Conservation (phyloP, 1,284 basidiomycete species). For the Pisolithus thermaeus region DNA sequence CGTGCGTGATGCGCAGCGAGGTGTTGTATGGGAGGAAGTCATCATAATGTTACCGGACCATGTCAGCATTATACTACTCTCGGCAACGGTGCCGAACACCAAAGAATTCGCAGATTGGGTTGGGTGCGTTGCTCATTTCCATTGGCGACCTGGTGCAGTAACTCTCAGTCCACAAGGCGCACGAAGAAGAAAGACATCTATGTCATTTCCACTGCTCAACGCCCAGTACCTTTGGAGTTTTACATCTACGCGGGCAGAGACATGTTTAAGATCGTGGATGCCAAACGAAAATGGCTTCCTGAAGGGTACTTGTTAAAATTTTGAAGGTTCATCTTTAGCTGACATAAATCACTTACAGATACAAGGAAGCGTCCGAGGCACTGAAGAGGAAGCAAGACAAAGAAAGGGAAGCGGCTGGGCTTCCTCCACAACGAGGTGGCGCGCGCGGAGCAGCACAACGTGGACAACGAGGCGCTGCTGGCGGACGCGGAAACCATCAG, state of each 20-base stretch:
- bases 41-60: constrained; percentile 99
- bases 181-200: constrained; percentile 99
- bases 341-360: constrained; percentile 39
- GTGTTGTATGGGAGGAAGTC: constrained; percentile 99
- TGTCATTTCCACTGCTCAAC: constrained; percentile 94
- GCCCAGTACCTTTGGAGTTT: constrained; percentile 96
- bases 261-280: constrained; percentile 89
- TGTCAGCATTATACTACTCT: constrained; percentile 93
- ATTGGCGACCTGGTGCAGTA: constrained; percentile 1
- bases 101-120: constrained; percentile 99
- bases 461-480: constrained; percentile 40
- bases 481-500: constrained; percentile 45
- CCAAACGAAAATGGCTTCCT: constrained; percentile 71
- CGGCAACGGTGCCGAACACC: constrained; percentile 97
- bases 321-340: constrained; percentile 4
- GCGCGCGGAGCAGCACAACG: constrained; percentile 70
- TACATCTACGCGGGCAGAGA: constrained; percentile 93
- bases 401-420: constrained; percentile 89
- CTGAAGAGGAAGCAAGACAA: constrained; percentile 94
- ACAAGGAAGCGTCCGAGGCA: constrained; percentile 86
- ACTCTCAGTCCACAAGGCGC: constrained; percentile 48
- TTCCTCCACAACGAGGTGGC: constrained; percentile 77
- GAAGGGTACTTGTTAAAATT: constrained; percentile 49
- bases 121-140: constrained; percentile 57
- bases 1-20: constrained; percentile 53